Evolutionary conservation across 2,329 filamentous ascomycete species (phyloP).

Genomic region (Beauveria sp.): DNA sequence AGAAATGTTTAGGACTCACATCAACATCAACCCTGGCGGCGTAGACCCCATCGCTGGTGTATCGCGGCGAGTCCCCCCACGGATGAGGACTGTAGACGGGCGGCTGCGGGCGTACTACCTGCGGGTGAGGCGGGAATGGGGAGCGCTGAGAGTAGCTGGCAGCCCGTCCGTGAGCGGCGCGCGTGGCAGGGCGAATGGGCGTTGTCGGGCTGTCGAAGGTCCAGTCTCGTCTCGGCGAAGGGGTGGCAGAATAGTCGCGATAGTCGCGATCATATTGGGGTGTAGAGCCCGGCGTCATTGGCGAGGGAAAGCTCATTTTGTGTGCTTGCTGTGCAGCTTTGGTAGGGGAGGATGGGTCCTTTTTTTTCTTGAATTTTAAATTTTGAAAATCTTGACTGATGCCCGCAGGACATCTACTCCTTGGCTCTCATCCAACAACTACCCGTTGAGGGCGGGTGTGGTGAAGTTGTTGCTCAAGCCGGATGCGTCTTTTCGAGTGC

Average conservation of each 20-base stretch:
- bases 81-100: conserved; percentile 28
- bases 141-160: conserved; percentile 29
- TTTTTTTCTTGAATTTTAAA: conserved; percentile 5
- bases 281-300: conserved; percentile 37
- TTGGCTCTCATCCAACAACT: conserved; percentile 11
- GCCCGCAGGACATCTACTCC: conserved; percentile 24
- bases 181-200: conserved; percentile 47
- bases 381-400: conserved; percentile 15
- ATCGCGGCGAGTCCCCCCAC: conserved; percentile 51
- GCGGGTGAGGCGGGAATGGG: background rate
- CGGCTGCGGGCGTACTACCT: conserved; percentile 25
- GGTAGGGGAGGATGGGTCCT: conserved; percentile 4
- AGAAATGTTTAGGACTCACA: conserved; percentile 54
- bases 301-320: conserved; percentile 32
- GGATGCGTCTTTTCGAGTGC: conserved; percentile 13
- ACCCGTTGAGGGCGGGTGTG: conserved; percentile 10
- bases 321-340: conserved; percentile 30
- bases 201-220: conserved; percentile 34
- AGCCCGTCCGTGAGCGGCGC: conserved; percentile 33
- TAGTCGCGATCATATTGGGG: conserved; percentile 46
- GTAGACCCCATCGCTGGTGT: conserved; percentile 56
- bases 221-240: conserved; percentile 47
- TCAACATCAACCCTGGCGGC: conserved; percentile 44
- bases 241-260: conserved; percentile 46
- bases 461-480: conserved; percentile 9